Evolutionary conservation across 2,329 filamentous ascomycete genomes (phyloP).

Genomic region (Pezicula carpinea): DNA sequence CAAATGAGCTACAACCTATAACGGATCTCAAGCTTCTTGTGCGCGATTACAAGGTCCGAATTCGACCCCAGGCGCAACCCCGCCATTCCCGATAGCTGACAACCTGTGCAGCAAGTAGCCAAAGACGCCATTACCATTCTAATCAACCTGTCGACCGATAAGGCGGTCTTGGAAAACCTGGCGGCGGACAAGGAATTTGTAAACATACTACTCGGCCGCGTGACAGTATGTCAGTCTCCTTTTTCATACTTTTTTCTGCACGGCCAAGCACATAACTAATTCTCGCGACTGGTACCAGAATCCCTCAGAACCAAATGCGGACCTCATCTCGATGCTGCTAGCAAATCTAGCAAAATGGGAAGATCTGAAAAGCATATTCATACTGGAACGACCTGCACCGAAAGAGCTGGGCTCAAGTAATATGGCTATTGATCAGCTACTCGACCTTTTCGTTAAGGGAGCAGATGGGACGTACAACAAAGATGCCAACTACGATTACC

Average conservation of each 20-base stretch:
- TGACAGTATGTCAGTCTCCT: slow-evolving; percentile 64
- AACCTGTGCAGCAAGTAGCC: slow-evolving; percentile 66
- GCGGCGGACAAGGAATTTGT: slow-evolving; percentile 78
- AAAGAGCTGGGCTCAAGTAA: slow-evolving; percentile 67
- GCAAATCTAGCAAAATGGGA: slow-evolving; percentile 87
- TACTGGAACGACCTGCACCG: slow-evolving; percentile 63
- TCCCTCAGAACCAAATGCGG: slow-evolving; percentile 72
- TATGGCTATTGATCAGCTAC: slow-evolving; percentile 78
- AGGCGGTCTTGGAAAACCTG: slow-evolving; percentile 67
- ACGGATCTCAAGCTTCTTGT: slow-evolving; percentile 84
- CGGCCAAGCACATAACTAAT: neutral
- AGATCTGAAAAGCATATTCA: slow-evolving; percentile 62
- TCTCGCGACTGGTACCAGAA: slow-evolving; percentile 41
- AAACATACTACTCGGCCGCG: slow-evolving; percentile 63
- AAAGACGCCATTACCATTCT: slow-evolving; percentile 89
- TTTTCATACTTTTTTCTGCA: slow-evolving; percentile 3
- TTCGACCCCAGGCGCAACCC: neutral
- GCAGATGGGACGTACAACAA: slow-evolving; percentile 79
- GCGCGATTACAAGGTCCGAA: slow-evolving; percentile 72
- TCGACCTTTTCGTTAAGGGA: slow-evolving; percentile 95
- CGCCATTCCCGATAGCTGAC: slow-evolving; percentile 1
- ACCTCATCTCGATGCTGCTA: slow-evolving; percentile 84
- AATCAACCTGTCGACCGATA: slow-evolving; percentile 77
- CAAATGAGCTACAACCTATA: slow-evolving; percentile 69
- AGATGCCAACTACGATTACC: slow-evolving; percentile 82